Conservation (phyloP, 2,329 filamentous ascomycete genomes). For the Rugonectria rugulosa region DNA sequence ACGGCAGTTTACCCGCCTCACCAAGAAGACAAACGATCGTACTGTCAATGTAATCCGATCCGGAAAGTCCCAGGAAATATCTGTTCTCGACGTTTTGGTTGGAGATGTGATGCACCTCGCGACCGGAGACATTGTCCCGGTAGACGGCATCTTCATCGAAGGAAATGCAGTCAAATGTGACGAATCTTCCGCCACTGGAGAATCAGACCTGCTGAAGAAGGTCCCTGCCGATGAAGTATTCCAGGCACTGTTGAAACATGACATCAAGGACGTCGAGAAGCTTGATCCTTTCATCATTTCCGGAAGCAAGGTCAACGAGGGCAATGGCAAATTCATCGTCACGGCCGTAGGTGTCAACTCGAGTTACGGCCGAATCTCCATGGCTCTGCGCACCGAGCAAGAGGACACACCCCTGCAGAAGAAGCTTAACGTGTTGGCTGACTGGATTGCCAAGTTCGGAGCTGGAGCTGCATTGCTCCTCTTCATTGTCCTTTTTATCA, state of each 20-base stretch:
- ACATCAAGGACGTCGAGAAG: constrained; percentile 49
- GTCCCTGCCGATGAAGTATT: constrained; percentile 66
- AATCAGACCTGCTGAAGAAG: constrained; percentile 77
- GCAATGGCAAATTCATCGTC: constrained; percentile 61
- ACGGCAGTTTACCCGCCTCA: constrained; percentile 69
- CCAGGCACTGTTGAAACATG: constrained; percentile 57
- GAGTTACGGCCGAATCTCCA: constrained; percentile 62
- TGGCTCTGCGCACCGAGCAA: constrained; percentile 59
- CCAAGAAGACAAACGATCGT: constrained; percentile 68
- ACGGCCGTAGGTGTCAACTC: constrained; percentile 65
- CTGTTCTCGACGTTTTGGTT: constrained; percentile 71
- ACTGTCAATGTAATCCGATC: constrained; percentile 73
- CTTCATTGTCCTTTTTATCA: constrained; percentile 80
- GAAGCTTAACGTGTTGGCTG: constrained; percentile 53
- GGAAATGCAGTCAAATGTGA: constrained; percentile 66
- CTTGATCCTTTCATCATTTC: constrained; percentile 72
- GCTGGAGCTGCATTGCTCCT: constrained; percentile 75
- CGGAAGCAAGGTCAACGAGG: constrained; percentile 62
- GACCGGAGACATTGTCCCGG: constrained; percentile 74
- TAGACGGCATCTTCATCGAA: constrained; percentile 73
- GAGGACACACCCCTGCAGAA: constrained; percentile 63
- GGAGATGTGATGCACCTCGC: constrained; percentile 75
- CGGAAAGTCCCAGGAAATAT: constrained; percentile 69
- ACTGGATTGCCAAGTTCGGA: constrained; percentile 51
- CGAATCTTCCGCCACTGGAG: constrained; percentile 76